Evolutionary conservation across 768 basidiomycete species (phyloP), one percentile per base, ranked within the genome.

Genomic region (Leccinum imitatum): DNA sequence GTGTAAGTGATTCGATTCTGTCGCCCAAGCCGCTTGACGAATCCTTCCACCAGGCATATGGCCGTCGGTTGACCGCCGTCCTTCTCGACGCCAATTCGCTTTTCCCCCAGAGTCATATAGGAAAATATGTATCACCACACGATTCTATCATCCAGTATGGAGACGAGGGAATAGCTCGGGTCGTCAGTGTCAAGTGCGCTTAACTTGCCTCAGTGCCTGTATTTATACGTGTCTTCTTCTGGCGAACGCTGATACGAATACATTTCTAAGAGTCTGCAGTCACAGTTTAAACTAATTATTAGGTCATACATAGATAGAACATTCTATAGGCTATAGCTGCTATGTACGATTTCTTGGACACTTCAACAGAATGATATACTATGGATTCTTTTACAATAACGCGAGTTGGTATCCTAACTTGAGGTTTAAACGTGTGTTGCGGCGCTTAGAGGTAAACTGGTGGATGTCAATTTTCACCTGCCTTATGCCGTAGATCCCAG

Each of bases 61-160:
- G 84, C 7, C 78, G 81, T 44, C 75, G 76, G 41, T 71, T 94
- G 53, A 84, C 88, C 5, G 89, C 90, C 4, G 73, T 93, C 47
- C 76, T 94, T n/a, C 77, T 93, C 48, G 79, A 73, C 33, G 48
- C 51, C 68, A 50, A 62, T 37, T 70, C 65, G 3, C 25, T 68
- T 59, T 57, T n/a, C 3, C n/a, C 55, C 10, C 61, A 62, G 10
- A 59, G 59, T 30, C 54, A 52, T 10, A n/a, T 50, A 64, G 21
- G 54, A 58, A 48, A 37, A 61, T 35, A 62, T 14, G 54, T 68
- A 54, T 65, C 67, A 19, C 59, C 60, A 19, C 56, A 60, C 3
- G 70, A 70, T 23, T 69, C 63, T 14, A 33, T 52, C 21, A 70
- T 89, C 46, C 77, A 73, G 14, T 89, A 89, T 57, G 89, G 89